These are phyloP conservation scores for Oidiodendron maius DNA, from an alignment of 495 filamentous ascomycete species.

Conservation along the genomic window DNA sequence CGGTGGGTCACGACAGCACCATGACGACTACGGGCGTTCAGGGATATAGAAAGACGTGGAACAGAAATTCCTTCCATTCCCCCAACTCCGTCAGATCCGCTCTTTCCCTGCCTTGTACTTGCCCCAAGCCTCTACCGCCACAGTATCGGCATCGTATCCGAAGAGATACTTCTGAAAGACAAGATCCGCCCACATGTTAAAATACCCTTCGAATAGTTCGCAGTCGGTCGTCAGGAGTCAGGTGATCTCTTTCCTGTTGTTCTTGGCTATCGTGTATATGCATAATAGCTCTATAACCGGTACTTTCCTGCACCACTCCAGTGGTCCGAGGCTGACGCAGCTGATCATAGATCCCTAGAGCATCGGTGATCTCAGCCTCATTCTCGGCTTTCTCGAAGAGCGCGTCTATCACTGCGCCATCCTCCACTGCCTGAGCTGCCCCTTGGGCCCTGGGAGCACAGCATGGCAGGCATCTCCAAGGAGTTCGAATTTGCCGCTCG, in stretches of 20 bases:
- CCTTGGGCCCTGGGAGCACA: slow-evolving; percentile 36
- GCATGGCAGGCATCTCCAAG: slow-evolving; percentile 65
- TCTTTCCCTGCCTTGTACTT: no score
- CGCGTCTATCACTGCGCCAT: slow-evolving; percentile 33
- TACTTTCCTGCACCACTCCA: slow-evolving; percentile 43
- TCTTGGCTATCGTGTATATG: slow-evolving; percentile 46
- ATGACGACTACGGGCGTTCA: no score
- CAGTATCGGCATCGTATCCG: slow-evolving; percentile 44
- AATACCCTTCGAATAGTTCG: slow-evolving; percentile 35
- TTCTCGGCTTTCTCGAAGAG: slow-evolving; percentile 29
- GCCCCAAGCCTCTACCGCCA: slow-evolving; percentile 41
- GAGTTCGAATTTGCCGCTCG: slow-evolving; percentile 48
- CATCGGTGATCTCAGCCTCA: slow-evolving; percentile 31
- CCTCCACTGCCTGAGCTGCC: slow-evolving; percentile 30
- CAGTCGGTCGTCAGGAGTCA: slow-evolving; percentile 31
- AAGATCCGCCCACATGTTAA: slow-evolving; percentile 47
- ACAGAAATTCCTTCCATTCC: no score
- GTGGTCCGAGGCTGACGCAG: slow-evolving; percentile 47
- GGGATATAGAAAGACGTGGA: no score
- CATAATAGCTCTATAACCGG: slow-evolving; percentile 43
- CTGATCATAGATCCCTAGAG: slow-evolving; percentile 45
- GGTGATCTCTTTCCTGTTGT: slow-evolving; percentile 40
- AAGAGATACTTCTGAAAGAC: slow-evolving; percentile 48
- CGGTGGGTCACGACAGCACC: no score
- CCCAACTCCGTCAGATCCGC: no score